Evolutionary conservation across 768 basidiomycete genomes (phyloP).

Genomic region (Amanita pseudoporphyria): DNA sequence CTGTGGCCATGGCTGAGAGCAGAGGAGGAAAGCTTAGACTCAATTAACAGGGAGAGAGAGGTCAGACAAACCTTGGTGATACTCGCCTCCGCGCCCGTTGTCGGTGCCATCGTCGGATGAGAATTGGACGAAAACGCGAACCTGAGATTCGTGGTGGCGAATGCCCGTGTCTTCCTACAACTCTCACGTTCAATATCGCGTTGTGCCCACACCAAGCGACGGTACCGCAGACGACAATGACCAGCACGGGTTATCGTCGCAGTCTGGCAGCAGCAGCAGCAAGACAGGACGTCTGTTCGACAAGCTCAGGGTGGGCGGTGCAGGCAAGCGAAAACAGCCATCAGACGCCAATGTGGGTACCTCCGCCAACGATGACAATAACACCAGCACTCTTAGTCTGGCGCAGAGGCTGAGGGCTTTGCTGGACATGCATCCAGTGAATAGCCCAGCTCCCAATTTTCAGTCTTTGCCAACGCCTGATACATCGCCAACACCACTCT

Average conservation of each 20-base stretch:
- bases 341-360: neutral
- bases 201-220: neutral
- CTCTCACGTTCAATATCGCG: neutral
- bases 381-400: neutral
- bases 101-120: neutral
- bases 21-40: too few species aligned
- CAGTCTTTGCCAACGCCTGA: conserved; percentile 4
- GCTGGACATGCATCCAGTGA: conserved; percentile 4
- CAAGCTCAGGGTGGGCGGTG: neutral
- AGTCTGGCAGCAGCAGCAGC: neutral
- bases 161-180: conserved; percentile 1
- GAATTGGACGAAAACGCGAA: neutral
- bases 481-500: neutral
- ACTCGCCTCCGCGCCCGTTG: too few species aligned
- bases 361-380: neutral
- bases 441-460: conserved; percentile 5
- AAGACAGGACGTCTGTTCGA: neutral
- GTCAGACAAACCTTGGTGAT: too few species aligned
- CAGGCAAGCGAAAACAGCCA: neutral
- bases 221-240: neutral
- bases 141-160: neutral
- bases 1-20: neutral
- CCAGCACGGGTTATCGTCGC: neutral
- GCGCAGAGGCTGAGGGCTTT: conserved; percentile 3
- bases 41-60: too few species aligned